Evolutionary conservation across 441 rosid species (phyloP).

Genomic region (Eruca vesicaria): DNA sequence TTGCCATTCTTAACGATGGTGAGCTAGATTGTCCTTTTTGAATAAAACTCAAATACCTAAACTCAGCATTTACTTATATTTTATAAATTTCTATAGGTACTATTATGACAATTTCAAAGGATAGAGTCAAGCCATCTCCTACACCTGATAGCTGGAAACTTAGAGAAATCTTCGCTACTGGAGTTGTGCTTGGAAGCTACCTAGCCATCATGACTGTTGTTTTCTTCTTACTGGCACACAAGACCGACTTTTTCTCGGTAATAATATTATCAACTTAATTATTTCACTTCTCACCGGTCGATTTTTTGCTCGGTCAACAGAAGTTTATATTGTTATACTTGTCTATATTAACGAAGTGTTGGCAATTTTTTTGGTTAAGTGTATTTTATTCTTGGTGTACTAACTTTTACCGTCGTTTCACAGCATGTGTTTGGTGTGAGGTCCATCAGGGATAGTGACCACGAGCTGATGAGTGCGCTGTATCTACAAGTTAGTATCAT

Average conservation of each 20-base stretch:
- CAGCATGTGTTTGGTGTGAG: slow-evolving; percentile 58
- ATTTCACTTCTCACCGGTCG: too few relatives aligned
- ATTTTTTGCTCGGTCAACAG: background rate
- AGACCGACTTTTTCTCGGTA: slow-evolving; percentile 51
- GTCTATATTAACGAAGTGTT: too few relatives aligned
- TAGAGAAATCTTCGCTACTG: slow-evolving; percentile 37
- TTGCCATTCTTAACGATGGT: slow-evolving; percentile 77
- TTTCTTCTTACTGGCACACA: slow-evolving; percentile 44
- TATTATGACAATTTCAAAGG: slow-evolving; percentile 46
- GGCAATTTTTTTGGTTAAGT: too few relatives aligned
- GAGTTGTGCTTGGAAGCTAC: slow-evolving; percentile 48
- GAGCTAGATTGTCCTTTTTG: background rate
- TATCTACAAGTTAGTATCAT: slow-evolving; percentile 55
- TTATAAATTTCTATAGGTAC: slow-evolving; percentile 20
- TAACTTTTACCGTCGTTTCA: background rate
- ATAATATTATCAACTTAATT: background rate
- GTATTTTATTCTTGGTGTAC: too few relatives aligned
- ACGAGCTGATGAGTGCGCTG: slow-evolving; percentile 41
- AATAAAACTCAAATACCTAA: too few relatives aligned
- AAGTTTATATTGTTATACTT: too few relatives aligned
- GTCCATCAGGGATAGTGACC: slow-evolving; percentile 13
- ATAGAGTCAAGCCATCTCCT: slow-evolving; percentile 33
- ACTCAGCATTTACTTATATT: too few relatives aligned
- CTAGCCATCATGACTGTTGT: slow-evolving; percentile 47
- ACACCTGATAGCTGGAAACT: slow-evolving; percentile 36